These are phyloP conservation scores for Lizanozyma gosingica DNA, from an alignment of 1,139 yeast genomes.

Conservation along the genomic window DNA sequence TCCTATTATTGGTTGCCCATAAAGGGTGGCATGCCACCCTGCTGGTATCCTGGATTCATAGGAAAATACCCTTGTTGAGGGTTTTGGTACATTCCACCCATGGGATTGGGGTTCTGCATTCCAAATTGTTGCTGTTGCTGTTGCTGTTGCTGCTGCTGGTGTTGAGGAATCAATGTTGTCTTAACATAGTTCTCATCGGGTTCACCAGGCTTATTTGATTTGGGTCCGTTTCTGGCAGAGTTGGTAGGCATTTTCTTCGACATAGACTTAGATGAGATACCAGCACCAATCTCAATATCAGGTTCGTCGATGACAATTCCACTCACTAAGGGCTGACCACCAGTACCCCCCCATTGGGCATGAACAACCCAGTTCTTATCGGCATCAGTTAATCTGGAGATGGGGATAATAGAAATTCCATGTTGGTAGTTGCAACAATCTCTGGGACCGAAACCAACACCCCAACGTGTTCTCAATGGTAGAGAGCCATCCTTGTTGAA, in stretches of 20 bases:
- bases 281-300: constrained; percentile 92
- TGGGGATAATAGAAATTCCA: constrained; percentile 82
- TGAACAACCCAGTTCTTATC: constrained; percentile 81
- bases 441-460: constrained; percentile 98
- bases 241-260: constrained; percentile 83
- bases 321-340: constrained; percentile 73
- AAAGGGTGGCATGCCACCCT: neutral
- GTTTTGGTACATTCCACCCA: constrained; percentile 6
- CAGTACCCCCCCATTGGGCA: constrained; percentile 98
- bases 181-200: constrained; percentile 39
- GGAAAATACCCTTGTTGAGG: constrained; percentile 28
- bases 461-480: constrained; percentile 87
- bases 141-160: constrained; percentile 6
- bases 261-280: constrained; percentile 88
- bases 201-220: constrained; percentile 63
- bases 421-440: constrained; percentile 94
- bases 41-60: constrained; percentile 18
- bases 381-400: constrained; percentile 84
- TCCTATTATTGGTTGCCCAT: neutral
- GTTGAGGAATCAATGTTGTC: constrained; percentile 24
- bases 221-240: constrained; percentile 79
- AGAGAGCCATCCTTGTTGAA: constrained; percentile 42
- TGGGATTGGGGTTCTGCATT: constrained; percentile 8
- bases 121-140: constrained; percentile 3
- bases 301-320: constrained; percentile 94